phyloP scores from a whole-genome alignment of 805 yeast species.

The Kregervanrija pseudodelftensis region DNA sequence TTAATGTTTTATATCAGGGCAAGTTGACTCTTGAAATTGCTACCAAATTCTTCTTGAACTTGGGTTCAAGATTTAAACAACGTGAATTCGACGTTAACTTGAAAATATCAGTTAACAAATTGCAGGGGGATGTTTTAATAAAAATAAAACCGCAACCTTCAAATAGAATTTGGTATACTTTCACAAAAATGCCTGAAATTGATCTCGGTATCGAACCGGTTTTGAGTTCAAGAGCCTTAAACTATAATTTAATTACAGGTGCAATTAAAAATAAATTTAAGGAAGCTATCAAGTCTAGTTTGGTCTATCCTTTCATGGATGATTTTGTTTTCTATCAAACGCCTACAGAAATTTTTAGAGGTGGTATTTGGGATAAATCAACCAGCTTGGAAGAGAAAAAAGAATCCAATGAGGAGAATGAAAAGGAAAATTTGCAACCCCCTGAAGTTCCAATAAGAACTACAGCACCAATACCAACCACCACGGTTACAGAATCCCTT shows the following conservation, averaged over 20 bases:
- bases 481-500: neutral
- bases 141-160: slow-evolving; percentile 86
- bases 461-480: neutral
- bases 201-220: slow-evolving; percentile 80
- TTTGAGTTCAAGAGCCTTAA: slow-evolving; percentile 77
- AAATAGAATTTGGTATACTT: slow-evolving; percentile 84
- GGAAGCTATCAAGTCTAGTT: slow-evolving; percentile 69
- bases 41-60: slow-evolving; percentile 67
- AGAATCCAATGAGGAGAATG: too few species aligned
- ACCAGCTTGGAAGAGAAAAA: slow-evolving; percentile 13
- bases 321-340: slow-evolving; percentile 71
- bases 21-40: slow-evolving; percentile 69
- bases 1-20: slow-evolving; percentile 66
- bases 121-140: slow-evolving; percentile 69
- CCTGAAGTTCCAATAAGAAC: too few species aligned
- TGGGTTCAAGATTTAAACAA: slow-evolving; percentile 69
- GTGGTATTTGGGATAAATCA: slow-evolving; percentile 81
- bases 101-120: slow-evolving; percentile 55
- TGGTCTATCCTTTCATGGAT: slow-evolving; percentile 86
- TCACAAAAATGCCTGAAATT: slow-evolving; percentile 69
- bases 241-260: slow-evolving; percentile 72
- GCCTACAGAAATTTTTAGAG: slow-evolving; percentile 65
- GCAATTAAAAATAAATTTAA: slow-evolving; percentile 70
- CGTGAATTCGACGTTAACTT: slow-evolving; percentile 68
- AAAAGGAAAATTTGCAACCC: too few species aligned